A percentile compares a stretch with the other conserved stretches of the same genome.
Conservation (phyloP, 2,329 filamentous ascomycete species). For the Fusarium sp. region DNA sequence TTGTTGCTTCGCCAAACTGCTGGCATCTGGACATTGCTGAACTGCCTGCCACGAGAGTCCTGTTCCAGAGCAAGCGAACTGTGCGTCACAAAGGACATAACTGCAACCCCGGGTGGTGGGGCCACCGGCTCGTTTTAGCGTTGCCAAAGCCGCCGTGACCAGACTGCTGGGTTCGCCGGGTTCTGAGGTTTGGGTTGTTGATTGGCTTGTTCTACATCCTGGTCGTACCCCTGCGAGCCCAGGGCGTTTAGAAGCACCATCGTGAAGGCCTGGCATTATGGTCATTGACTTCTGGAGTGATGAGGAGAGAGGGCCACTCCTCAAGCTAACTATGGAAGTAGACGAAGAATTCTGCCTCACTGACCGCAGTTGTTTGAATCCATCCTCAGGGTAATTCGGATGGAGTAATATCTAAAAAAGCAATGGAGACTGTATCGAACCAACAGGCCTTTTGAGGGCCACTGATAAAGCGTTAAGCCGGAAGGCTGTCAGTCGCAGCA, state of each 20-base stretch:
- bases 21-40: background rate
- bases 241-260: slow-evolving; percentile 34
- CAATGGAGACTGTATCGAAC: slow-evolving; percentile 4
- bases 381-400: slow-evolving; percentile 9
- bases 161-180: slow-evolving; percentile 47
- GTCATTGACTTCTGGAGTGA: background rate
- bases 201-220: slow-evolving; percentile 35
- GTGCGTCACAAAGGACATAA: slow-evolving; percentile 19
- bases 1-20: background rate
- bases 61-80: slow-evolving; percentile 5
- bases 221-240: slow-evolving; percentile 17
- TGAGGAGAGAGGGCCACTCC: slow-evolving; percentile 9
- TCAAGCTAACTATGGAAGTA: slow-evolving; percentile 17
- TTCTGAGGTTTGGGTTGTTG: slow-evolving; percentile 26
- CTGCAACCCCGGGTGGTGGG: slow-evolving; percentile 38
- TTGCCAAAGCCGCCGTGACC: slow-evolving; percentile 46
- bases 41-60: background rate
- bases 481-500: background rate
- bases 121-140: slow-evolving; percentile 42
- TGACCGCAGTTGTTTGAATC: background rate
- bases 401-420: background rate
- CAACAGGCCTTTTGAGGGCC: slow-evolving; percentile 4
- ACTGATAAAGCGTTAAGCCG: background rate
- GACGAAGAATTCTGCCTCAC: slow-evolving; percentile 4
- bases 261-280: slow-evolving; percentile 7